Conservation (phyloP, 176 grass and related monocot genomes). For the Triticum urartu region DNA sequence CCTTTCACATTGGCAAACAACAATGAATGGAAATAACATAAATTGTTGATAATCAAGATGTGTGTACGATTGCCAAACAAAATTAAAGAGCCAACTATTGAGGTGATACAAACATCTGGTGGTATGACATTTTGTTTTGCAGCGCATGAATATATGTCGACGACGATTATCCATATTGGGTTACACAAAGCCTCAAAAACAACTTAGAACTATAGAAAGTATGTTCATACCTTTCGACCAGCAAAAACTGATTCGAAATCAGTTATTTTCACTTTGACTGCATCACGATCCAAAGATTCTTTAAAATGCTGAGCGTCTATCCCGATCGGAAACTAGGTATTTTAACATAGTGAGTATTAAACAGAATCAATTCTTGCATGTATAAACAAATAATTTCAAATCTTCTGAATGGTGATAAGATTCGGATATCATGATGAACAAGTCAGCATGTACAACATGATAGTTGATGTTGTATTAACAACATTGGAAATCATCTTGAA, state of each 20-base stretch:
- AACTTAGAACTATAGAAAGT: too few species aligned
- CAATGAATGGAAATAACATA: not conserved
- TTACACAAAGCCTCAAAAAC: too few species aligned
- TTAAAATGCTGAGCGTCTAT: constrained; percentile 79
- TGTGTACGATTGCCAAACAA: too few species aligned
- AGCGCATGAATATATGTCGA: too few species aligned
- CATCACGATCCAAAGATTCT: constrained; percentile 50
- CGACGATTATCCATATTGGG: too few species aligned
- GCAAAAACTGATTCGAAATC: not conserved
- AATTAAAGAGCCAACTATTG: too few species aligned
- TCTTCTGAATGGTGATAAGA: not conserved
- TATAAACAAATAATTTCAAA: not conserved
- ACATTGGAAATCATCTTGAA: not conserved
- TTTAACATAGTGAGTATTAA: constrained; percentile 36
- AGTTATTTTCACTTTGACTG: too few species aligned
- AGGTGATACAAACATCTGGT: too few species aligned
- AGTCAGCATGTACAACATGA: not conserved
- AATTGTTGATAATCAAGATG: too few species aligned
- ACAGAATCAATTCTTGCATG: constrained; percentile 28
- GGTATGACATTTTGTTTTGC: too few species aligned
- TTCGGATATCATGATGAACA: not conserved
- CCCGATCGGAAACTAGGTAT: constrained; percentile 96
- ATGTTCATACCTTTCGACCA: constrained; percentile 70
- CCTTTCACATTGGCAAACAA: constrained; percentile 47
- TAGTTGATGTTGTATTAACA: not conserved